Conservation (phyloP, 176 grass and related monocot species). For the Leersia perrieri region DNA sequence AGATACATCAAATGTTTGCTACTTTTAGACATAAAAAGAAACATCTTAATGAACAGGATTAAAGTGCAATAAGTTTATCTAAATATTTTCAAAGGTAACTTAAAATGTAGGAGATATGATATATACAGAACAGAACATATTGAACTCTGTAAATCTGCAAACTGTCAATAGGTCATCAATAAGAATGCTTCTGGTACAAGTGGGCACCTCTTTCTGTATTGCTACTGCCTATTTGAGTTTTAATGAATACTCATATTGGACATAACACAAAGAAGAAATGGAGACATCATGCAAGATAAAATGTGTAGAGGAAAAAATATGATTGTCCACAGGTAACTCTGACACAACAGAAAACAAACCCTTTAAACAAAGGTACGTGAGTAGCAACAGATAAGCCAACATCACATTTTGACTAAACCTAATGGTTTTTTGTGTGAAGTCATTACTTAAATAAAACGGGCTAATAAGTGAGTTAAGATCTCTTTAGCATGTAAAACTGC, state of each 20-base stretch:
- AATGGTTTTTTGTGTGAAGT: conserved; percentile 1
- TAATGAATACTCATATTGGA: background rate
- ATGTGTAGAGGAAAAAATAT: conserved; percentile 10
- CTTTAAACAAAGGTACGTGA: background rate
- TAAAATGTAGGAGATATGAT: background rate
- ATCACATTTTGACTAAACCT: background rate
- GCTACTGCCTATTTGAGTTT: background rate
- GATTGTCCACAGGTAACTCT: conserved; percentile 1
- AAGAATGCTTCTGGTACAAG: background rate
- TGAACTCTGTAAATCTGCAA: background rate
- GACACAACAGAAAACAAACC: background rate
- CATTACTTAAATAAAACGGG: background rate
- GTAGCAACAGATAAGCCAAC: background rate
- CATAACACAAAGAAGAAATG: background rate
- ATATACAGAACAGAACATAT: background rate
- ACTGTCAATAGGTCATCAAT: background rate
- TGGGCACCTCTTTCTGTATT: background rate
- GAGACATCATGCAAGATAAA: conserved; percentile 4
- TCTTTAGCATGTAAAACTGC: background rate
- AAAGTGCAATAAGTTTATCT: background rate
- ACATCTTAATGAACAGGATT: background rate
- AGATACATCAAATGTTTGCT: background rate
- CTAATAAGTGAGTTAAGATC: background rate
- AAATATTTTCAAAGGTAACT: background rate
- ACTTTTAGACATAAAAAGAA: background rate